Evolutionary conservation across 441 rosid species (phyloP).

Genomic region (Gossypium trilobum): DNA sequence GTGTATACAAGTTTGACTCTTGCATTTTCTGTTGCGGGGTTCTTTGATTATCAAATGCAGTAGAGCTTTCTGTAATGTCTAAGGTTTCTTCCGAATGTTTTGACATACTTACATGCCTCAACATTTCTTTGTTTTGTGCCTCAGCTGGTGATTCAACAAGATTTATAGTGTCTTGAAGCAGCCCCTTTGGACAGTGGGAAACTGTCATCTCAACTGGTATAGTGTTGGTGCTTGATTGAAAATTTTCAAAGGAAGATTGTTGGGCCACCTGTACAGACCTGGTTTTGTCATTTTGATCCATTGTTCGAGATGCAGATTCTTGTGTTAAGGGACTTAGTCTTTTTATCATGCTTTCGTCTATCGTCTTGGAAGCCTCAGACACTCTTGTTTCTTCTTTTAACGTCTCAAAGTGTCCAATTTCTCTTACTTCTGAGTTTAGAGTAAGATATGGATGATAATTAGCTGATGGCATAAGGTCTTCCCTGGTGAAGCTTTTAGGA

Average conservation of each 20-base stretch:
- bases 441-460: constrained; percentile 25
- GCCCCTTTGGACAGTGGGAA: constrained; percentile 20
- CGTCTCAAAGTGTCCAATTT: constrained; percentile 25
- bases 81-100: constrained; percentile 27
- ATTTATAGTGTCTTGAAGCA: constrained; percentile 21
- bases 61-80: constrained; percentile 36
- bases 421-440: constrained; percentile 19
- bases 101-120: constrained; percentile 9
- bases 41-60: constrained; percentile 23
- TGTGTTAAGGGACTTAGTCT: constrained; percentile 22
- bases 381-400: constrained; percentile 26
- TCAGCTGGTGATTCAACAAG: constrained; percentile 21
- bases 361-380: constrained; percentile 18
- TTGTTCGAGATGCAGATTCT: constrained; percentile 23
- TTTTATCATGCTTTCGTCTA: constrained; percentile 16
- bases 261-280: constrained; percentile 19
- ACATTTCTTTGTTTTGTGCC: constrained; percentile 25
- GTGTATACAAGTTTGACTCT: constrained; percentile 25
- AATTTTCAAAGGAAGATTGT: constrained; percentile 26
- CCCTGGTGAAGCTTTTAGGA: constrained; percentile 26
- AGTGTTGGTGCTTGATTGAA: constrained; percentile 25
- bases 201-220: constrained; percentile 22
- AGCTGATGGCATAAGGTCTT: constrained; percentile 20
- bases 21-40: constrained; percentile 25
- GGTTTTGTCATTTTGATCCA: constrained; percentile 21